These are phyloP conservation scores for Ensete glaucum DNA, from an alignment of 176 grass and related monocot species.

Conservation along the genomic window DNA sequence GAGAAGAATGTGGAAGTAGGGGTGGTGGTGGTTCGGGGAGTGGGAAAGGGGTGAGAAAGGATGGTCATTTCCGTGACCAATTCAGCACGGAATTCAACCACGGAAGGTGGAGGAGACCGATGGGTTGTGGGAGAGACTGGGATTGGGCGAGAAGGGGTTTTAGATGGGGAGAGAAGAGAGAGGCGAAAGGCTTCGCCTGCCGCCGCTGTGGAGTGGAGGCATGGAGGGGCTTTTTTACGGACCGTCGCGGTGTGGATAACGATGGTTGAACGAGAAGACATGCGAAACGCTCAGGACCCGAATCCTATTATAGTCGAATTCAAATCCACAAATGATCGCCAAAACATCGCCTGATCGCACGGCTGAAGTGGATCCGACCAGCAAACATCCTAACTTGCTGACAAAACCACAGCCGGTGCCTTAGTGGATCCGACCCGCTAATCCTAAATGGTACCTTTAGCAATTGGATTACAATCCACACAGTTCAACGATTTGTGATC, in stretches of 20 bases:
- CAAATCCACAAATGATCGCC: too few relatives aligned
- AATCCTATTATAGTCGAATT: not conserved
- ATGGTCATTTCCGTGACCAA: not conserved
- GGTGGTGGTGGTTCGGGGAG: not conserved
- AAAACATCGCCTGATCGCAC: too few relatives aligned
- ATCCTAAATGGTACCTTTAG: too few relatives aligned
- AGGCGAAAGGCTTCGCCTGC: too few relatives aligned
- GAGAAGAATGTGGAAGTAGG: not conserved
- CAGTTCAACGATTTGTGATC: too few relatives aligned
- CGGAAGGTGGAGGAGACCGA: not conserved
- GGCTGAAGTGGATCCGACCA: too few relatives aligned
- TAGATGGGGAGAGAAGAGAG: not conserved
- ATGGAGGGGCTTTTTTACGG: not conserved
- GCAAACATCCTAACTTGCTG: too few relatives aligned
- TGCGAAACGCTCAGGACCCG: not conserved
- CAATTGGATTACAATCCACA: too few relatives aligned
- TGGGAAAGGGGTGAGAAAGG: constrained; percentile 1
- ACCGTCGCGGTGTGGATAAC: constrained; percentile 4
- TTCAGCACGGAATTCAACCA: not conserved
- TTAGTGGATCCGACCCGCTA: too few relatives aligned
- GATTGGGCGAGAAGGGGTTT: not conserved
- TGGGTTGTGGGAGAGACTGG: not conserved
- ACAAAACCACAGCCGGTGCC: too few relatives aligned
- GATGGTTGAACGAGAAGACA: not conserved
- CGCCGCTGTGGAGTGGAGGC: not conserved